Base-by-base conservation (phyloP, 75 land plant genomes). In the Gnetum montanum region DNA sequence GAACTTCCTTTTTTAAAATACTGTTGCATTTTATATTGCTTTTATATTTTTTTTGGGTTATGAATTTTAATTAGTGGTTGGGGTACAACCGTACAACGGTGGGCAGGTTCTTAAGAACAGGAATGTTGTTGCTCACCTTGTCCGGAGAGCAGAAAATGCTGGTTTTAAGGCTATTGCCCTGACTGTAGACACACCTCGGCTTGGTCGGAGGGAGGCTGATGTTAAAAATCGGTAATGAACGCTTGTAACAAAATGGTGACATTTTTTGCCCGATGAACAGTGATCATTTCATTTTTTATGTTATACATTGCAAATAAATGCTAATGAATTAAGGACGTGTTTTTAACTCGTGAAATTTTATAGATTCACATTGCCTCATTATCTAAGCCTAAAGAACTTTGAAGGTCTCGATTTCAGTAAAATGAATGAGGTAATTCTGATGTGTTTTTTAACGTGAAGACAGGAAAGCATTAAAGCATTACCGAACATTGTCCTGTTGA, bases 161-260 rank as follows among this genome's bases (percentile, higher is more conserved):
- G 96, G 96, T 0, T 90, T 82, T 61, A 82, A 71, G 55, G 96
- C 91, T n/a, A 86, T 90, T 64, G 84, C 77, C 34, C 81, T 90
- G 7, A 90, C 96, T 6, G 87, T 86, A 26, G 96, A 86, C 60
- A 80, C 91, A 4, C 92, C 96, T 46, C 68, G 79, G 18, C 74
- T 86, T 24, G 96, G 96, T 19, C 81, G 84, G 24, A 72, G 96
- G 19, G 96, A 90, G 54, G 74, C 91, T 55, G 91, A 90, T 59
- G 83, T 90, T 50, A 90, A 80, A 70, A 90, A 90, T 79, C 79
- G 90, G 95, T 84, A 57, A 44, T 8, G 24, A 24, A 22, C 11
- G 27, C 23, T 16, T 20, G 24, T 15, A 57, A 15, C 3, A 1
- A 13, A 11, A 41, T 40, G 43, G 3, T 41, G 16, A 41, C 16